Evolutionary conservation across 2,329 filamentous ascomycete species (phyloP), one percentile per base, ranked within the genome.

Genomic region (Botrytis pseudocinerea): DNA sequence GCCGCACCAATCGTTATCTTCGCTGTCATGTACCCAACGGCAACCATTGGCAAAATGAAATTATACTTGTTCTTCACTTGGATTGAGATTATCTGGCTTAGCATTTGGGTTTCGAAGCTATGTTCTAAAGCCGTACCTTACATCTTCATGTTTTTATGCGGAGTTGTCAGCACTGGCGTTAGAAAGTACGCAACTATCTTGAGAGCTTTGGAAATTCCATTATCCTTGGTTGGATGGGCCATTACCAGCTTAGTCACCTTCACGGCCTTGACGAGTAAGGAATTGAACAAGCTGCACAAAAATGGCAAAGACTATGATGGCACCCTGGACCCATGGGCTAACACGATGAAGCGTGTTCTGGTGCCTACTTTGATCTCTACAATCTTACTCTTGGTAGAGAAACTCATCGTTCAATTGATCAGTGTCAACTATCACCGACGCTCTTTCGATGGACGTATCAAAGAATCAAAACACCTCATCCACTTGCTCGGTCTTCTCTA

Each of bases 381-480:
- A 0, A 85, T 91, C 68, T 87, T 95, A 28, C 90, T 93, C 74
- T 86, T 95, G 25, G 89, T 84, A n/a, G 93, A 96, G 82, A 94
- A 93, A 82, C 85, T 91, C 73, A 86, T 95, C 76, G 91, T 96
- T 48, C 93, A 95, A 82, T 85, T 95, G 74, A 94, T 96, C 80
- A 93, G 92, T 79, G 92, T 96, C 81, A 92, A 91, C 74, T 96
- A 96, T 81, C 93, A 96, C 81, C 91, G 93, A 79, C 90, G 93
- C 77, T 94, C 94, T 64, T 96, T 96, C 82, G 90, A 92, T 78
- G 89, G 90, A 76, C 86, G 90, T 69, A 98, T 99, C 85, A 93
- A 93, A 82, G 91, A 94, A 60, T 97, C 94, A 38, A 98, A 99
- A 85, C 91, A 89, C 73, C 93, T 95, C 77, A 88, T 98, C 65